Evolutionary conservation across 495 filamentous ascomycete species (phyloP).

Genomic region (Talaromyces adpressus): DNA sequence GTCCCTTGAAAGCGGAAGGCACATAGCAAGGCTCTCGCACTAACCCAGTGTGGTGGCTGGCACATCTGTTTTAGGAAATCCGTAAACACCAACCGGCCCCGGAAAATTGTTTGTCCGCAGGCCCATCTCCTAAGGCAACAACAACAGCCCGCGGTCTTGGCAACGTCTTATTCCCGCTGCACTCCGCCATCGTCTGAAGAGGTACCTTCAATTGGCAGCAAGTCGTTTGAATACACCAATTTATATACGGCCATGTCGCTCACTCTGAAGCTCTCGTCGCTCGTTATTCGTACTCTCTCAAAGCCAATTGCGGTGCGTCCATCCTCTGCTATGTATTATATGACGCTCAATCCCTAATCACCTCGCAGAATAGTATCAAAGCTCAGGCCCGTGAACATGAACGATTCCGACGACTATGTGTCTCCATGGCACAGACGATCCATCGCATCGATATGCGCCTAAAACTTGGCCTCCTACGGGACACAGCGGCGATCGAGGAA

Average conservation of each 20-base stretch:
- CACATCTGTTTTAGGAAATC: slow-evolving; percentile 8
- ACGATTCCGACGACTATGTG: slow-evolving; percentile 67
- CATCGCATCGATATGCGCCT: slow-evolving; percentile 94
- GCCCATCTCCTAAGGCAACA: slow-evolving; percentile 6
- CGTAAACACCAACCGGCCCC: slow-evolving; percentile 8
- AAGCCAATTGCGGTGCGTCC: slow-evolving; percentile 63
- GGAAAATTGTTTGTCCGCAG: not conserved
- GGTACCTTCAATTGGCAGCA: not conserved
- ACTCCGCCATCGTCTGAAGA: not conserved
- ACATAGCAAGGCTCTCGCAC: not conserved
- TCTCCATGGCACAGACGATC: slow-evolving; percentile 73
- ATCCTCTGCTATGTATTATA: not conserved
- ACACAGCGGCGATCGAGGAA: slow-evolving; percentile 54
- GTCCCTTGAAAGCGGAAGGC: slow-evolving; percentile 1
- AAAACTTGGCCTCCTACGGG: slow-evolving; percentile 75
- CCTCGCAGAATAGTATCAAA: slow-evolving; percentile 81
- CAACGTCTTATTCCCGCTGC: not conserved
- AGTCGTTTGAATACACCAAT: not conserved
- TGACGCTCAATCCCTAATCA: slow-evolving; percentile 34
- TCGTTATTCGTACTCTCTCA: slow-evolving; percentile 61
- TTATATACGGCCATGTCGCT: slow-evolving; percentile 34
- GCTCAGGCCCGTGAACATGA: slow-evolving; percentile 91
- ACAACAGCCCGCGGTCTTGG: slow-evolving; percentile 1
- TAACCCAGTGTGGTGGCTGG: not conserved
- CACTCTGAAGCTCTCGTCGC: slow-evolving; percentile 62